Evolutionary conservation across 2,329 filamentous ascomycete species (phyloP).

Genomic region (Fusarium chlamydosporum): DNA sequence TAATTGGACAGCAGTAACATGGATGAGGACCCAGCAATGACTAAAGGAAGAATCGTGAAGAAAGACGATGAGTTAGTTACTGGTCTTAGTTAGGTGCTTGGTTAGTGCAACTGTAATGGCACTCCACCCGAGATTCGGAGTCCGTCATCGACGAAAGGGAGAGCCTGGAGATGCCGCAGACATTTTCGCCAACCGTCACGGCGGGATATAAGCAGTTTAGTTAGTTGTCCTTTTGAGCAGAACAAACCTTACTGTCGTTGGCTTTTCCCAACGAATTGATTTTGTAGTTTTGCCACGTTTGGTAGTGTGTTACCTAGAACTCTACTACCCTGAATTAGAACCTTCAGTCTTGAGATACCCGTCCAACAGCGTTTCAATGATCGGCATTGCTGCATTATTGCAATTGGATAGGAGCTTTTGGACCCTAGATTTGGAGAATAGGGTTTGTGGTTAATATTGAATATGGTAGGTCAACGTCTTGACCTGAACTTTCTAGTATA

Average conservation of each 20-base stretch:
- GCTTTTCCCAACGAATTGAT: not conserved
- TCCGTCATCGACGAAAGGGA: not conserved
- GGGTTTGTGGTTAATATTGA: not conserved
- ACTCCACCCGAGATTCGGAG: not conserved
- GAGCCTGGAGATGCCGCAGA: not conserved
- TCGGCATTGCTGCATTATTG: not conserved
- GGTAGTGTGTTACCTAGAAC: not conserved
- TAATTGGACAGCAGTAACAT: not conserved
- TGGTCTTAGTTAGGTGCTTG: not conserved
- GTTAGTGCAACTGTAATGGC: not conserved
- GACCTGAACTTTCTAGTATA: not conserved
- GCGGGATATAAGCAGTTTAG: not conserved
- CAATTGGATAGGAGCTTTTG: not conserved
- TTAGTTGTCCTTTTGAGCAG: not conserved
- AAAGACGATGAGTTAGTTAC: not conserved
- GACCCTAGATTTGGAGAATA: not conserved
- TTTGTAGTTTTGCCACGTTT: not conserved
- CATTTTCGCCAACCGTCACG: not conserved
- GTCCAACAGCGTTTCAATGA: not conserved
- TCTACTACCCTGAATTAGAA: not conserved
- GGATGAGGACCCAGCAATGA: not conserved
- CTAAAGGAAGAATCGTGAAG: not conserved
- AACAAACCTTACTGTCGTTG: not conserved
- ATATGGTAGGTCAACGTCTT: not conserved
- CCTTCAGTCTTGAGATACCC: not conserved